Conservation (phyloP, 768 basidiomycete species). For the Mycena rebaudengoi region DNA sequence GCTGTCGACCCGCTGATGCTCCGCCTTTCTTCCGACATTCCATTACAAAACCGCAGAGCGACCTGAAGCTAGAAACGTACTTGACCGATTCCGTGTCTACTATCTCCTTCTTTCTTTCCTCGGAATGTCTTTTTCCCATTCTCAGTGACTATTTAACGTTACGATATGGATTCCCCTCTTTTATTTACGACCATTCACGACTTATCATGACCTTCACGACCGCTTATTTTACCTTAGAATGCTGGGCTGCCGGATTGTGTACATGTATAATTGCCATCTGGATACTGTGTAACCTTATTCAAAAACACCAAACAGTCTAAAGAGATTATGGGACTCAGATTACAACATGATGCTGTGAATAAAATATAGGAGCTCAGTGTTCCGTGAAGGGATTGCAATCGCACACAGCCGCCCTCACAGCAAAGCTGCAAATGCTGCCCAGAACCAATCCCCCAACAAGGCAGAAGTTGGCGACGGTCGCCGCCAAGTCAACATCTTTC, state of each 20-base stretch:
- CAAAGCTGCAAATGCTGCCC: conserved; percentile 86
- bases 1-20: conserved; percentile 51
- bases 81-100: neutral
- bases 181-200: conserved; percentile 23
- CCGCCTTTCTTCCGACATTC: neutral
- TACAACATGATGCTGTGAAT: conserved; percentile 12
- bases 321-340: conserved; percentile 1
- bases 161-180: conserved; percentile 20
- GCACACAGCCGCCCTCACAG: conserved; percentile 73
- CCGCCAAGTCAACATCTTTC: conserved; percentile 87
- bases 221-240: conserved; percentile 10
- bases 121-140: conserved; percentile 1
- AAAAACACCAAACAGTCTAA: too few relatives aligned
- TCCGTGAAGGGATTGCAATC: conserved; percentile 75
- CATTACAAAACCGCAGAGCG: neutral
- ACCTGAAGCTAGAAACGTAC: neutral
- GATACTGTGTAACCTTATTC: too few relatives aligned
- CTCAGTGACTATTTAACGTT: neutral
- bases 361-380: conserved; percentile 14
- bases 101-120: neutral
- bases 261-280: too few relatives aligned
- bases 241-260: neutral
- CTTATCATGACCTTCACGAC: conserved; percentile 13
- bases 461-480: conserved; percentile 82
- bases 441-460: conserved; percentile 77